Conservation (phyloP, 257 asterid genomes). For the Nicotiana benthamiana region DNA sequence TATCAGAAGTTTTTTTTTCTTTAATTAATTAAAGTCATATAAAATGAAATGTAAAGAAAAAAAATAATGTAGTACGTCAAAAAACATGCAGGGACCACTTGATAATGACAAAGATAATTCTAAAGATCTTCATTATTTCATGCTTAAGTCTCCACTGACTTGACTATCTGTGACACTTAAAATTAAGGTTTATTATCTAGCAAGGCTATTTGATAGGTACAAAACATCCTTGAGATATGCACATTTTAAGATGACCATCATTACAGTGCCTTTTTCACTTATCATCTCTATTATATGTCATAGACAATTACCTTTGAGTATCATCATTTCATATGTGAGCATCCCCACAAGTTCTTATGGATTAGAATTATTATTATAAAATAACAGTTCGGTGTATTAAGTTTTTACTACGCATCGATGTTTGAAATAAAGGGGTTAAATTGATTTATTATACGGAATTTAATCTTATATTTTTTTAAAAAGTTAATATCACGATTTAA, state of each 20-base stretch:
- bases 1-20: too few relatives aligned
- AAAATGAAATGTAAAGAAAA: too few relatives aligned
- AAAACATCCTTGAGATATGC: neutral
- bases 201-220: neutral
- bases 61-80: too few relatives aligned
- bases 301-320: neutral
- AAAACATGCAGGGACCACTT: neutral
- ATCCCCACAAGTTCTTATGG: neutral
- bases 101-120: conserved; percentile 1
- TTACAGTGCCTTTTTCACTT: neutral
- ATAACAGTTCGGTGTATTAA: too few relatives aligned
- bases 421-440: too few relatives aligned
- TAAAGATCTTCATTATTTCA: neutral
- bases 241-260: neutral
- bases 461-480: too few relatives aligned
- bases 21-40: too few relatives aligned
- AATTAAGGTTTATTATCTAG: neutral
- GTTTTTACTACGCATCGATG: too few relatives aligned
- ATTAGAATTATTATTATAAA: too few relatives aligned
- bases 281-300: neutral
- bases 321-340: neutral
- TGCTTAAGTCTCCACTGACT: conserved; percentile 6
- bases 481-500: too few relatives aligned
- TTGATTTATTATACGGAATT: too few relatives aligned
- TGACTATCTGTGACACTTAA: neutral